Percentiles rank a stretch among this genome's conserved stretches.
Evolutionary conservation across 2,329 filamentous ascomycete genomes (phyloP).

Genomic region (Xylariomycetidae sp.): DNA sequence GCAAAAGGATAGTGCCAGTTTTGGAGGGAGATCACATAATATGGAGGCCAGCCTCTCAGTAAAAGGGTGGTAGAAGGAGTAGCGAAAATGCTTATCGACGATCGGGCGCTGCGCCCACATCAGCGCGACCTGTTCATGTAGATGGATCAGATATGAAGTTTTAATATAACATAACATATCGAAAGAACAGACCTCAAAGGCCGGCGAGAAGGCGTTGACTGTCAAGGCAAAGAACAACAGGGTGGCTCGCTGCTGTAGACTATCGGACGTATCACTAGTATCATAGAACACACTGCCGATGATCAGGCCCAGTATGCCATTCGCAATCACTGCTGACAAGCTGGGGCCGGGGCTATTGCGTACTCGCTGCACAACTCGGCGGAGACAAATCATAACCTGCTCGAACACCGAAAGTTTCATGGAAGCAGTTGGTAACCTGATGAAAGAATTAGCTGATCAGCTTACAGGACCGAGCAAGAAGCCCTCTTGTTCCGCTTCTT

Average conservation of each 20-base stretch:
- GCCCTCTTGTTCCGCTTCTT: too few relatives aligned
- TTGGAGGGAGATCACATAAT: slow-evolving; percentile 35
- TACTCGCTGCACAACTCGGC: slow-evolving; percentile 1
- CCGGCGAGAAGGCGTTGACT: slow-evolving; percentile 74
- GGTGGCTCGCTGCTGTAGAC: slow-evolving; percentile 72
- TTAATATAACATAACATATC: slow-evolving; percentile 56
- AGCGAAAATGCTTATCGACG: slow-evolving; percentile 40
- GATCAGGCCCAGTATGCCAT: slow-evolving; percentile 69
- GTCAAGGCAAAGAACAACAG: slow-evolving; percentile 81
- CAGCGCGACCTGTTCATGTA: slow-evolving; percentile 40
- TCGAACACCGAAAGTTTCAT: slow-evolving; percentile 9
- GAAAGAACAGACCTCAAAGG: slow-evolving; percentile 59
- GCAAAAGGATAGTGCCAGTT: slow-evolving; percentile 42
- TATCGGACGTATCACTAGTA: slow-evolving; percentile 55
- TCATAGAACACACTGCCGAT: slow-evolving; percentile 77
- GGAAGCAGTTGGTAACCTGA: too few relatives aligned
- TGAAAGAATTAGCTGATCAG: too few relatives aligned
- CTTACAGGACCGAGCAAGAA: too few relatives aligned
- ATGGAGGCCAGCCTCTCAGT: slow-evolving; percentile 14
- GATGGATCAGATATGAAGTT: slow-evolving; percentile 52
- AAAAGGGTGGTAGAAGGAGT: slow-evolving; percentile 25
- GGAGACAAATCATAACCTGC: slow-evolving; percentile 2
- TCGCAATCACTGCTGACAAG: slow-evolving; percentile 56
- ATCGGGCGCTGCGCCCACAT: slow-evolving; percentile 41
- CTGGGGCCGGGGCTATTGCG: neutral